Base-by-base conservation (phyloP, 257 asterid species). In the Solanum rostratum region DNA sequence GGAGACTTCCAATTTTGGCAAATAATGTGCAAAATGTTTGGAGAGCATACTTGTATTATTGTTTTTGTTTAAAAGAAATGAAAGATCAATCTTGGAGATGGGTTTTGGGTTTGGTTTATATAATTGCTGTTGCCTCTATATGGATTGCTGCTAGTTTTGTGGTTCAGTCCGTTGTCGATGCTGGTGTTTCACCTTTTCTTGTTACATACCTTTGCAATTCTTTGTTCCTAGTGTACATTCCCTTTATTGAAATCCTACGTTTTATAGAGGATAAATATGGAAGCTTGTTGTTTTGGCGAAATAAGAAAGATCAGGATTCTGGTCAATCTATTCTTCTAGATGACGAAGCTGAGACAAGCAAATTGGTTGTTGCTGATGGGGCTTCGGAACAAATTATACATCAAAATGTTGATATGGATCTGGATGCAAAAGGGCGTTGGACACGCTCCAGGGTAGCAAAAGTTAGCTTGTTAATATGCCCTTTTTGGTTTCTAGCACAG, bases 111-210 rank as follows among this genome's bases (percentile, higher is more conserved):
- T 88, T 97, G 86, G 24, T 85, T 29, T 97, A 97, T 82, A 93
- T 97, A 86, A 65, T 95, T 39, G 88, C 90, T 22, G 98, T 97
- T 80, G 99, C 98, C 53, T 86, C 92, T 9, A 97, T 97, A 85
- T 97, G 99, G 99, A 94, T 97, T 85, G 97, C 96, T 85, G 97
- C 99, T 88, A 97, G 99, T 86, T 94, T 94, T 85, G 98, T 95
- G 45, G 99, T 97, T 45, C 98, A 95, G 73, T 88, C 97, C 7
- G 99, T 97, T 79, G 99, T 95, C 49, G 98, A 95, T 86, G 97
- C 82, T 10, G 99, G 99, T 10, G 98, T 92, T 79, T 91, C 99
- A 0, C 98, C 98, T 0, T 95, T 95, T 88, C 91, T 95, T n/a
- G 87, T 95, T 43, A 97, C 99, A 39, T 97, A 97, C 89, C 88